Evolutionary conservation across 768 basidiomycete genomes (phyloP).

Genomic region (Pulveroboletus frians): DNA sequence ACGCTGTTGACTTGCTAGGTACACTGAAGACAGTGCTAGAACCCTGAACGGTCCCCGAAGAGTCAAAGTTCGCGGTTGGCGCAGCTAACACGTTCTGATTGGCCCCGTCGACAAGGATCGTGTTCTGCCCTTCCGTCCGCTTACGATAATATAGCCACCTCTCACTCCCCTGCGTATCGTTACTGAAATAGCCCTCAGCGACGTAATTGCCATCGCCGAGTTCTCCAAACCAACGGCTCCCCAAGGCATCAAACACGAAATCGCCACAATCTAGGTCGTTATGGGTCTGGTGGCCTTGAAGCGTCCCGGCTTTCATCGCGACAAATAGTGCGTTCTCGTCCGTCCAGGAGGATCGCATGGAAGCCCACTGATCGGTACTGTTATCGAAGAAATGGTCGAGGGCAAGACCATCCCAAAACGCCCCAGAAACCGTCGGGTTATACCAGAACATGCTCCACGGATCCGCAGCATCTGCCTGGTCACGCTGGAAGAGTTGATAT

Average conservation of each 20-base stretch:
- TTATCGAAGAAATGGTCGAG: conserved; percentile 83
- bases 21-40: conserved; percentile 74
- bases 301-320: conserved; percentile 81
- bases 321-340: conserved; percentile 77
- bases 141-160: conserved; percentile 96
- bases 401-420: conserved; percentile 84
- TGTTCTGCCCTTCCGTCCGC: conserved; percentile 97
- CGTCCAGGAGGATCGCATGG: conserved; percentile 93
- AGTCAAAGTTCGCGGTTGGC: conserved; percentile 52
- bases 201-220: conserved; percentile 86
- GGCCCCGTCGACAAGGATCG: conserved; percentile 62
- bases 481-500: conserved; percentile 88
- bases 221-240: conserved; percentile 92
- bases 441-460: conserved; percentile 96
- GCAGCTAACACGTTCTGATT: conserved; percentile 79
- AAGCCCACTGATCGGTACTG: conserved; percentile 73
- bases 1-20: conserved; percentile 68
- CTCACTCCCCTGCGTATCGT: conserved; percentile 57
- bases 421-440: conserved; percentile 72
- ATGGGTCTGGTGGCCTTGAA: conserved; percentile 86
- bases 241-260: conserved; percentile 92
- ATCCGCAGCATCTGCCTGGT: conserved; percentile 74
- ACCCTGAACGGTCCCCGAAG: conserved; percentile 64
- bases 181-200: conserved; percentile 70
- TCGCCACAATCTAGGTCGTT: conserved; percentile 93